phyloP scores from a whole-genome alignment of 306 rosid genomes.

The Dicorynia guianensis region DNA sequence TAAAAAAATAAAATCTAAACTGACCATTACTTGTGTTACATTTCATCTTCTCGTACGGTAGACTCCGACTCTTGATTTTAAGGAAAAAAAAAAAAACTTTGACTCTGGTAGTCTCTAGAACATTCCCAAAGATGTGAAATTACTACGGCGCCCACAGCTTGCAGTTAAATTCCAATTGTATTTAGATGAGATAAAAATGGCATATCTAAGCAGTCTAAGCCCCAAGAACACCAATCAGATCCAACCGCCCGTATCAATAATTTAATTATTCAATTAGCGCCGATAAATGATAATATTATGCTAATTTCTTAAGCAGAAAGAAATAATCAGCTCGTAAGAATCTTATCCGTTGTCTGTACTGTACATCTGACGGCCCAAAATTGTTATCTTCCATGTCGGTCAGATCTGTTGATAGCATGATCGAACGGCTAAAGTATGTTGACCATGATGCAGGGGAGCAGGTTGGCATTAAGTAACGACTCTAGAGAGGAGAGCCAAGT shows the following conservation, averaged over 20 bases:
- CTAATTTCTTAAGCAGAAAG: neutral
- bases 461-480: neutral
- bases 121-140: too few species aligned
- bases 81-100: too few species aligned
- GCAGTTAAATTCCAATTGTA: too few species aligned
- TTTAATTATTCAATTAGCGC: neutral
- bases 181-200: too few species aligned
- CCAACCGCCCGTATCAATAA: neutral
- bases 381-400: neutral
- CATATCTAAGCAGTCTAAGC: too few species aligned
- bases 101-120: too few species aligned
- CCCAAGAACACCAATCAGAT: neutral
- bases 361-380: constrained; percentile 3
- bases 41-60: too few species aligned
- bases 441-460: neutral
- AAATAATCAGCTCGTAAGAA: neutral
- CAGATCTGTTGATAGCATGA: neutral
- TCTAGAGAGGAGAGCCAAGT: neutral
- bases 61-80: too few species aligned
- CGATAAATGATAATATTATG: neutral
- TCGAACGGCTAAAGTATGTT: neutral
- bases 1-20: too few species aligned
- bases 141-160: too few species aligned
- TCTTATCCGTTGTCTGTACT: neutral
- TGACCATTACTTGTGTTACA: too few species aligned